Evolutionary conservation across 106 monocot species (phyloP), one percentile per base, ranked within the genome.

Genomic region (Gastrodia elata): DNA sequence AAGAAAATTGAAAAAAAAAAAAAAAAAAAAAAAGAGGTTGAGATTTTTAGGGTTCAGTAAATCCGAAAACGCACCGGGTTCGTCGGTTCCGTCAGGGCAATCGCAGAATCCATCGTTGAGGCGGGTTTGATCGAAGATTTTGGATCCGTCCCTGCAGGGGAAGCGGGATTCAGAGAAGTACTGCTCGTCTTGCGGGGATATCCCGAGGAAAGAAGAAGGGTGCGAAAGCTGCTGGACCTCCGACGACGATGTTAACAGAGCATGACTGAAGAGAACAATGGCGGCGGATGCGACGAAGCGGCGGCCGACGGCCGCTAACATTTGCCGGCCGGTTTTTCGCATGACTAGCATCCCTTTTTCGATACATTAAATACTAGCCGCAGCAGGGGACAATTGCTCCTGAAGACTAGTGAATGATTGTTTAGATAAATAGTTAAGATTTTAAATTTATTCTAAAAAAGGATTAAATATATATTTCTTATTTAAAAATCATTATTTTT

Each of bases 101-200:
- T 97, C 96, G 65, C 96, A 97, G 88, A 80, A 97, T 7, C 78
- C 90, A 57, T 97, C 96, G 81, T 92, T 97, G 78, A 97, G 84
- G 0, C 87, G 87, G 38, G 81, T 80, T 77, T 49, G 84, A 8
- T 72, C 5, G 75, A 97, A 97, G 16, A 77, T 73, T 64, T 78
- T 83, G 61, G 96, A 90, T 22, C 96, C 88, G 40, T 97, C 96
- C 84, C 83, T 90, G 90, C 96, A 97, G 18, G 48, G 46, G 77
- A 93, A 93, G 38, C 15, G 9, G 69, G 69, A 2, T 40, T 3
- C 40, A 8, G 69, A 32, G 40, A 40, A 69, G 69, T 69, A 69
- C 40, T 40, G 39, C 40, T 69, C 69, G 40, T 69, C 69, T 41
- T 69, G 40, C 39, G 69, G 69, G 69, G 69, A 69, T 69, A 69